These are phyloP conservation scores for Trichoderma guizhouense DNA, from an alignment of 2,329 filamentous ascomycete species.

Conservation along the genomic window DNA sequence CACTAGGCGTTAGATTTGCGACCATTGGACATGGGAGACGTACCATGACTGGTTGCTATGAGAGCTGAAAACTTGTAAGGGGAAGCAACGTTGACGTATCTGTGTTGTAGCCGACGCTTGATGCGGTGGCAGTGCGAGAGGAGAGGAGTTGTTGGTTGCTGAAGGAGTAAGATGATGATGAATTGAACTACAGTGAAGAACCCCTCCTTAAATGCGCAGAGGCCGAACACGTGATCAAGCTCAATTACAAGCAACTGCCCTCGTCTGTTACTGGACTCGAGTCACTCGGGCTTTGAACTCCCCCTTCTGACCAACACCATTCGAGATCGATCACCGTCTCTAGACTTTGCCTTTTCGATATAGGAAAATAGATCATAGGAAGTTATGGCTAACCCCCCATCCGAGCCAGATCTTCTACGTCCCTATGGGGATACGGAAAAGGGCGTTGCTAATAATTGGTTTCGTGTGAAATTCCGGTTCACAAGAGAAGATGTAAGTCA, in stretches of 20 bases:
- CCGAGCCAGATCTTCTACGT: background rate
- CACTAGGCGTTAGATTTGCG: background rate
- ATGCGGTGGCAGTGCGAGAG: background rate
- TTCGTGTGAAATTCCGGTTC: background rate
- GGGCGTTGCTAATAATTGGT: background rate
- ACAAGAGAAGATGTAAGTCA: background rate
- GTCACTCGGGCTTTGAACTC: background rate
- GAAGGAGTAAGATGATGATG: background rate
- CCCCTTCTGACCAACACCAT: background rate
- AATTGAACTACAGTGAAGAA: background rate
- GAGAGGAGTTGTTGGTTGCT: background rate
- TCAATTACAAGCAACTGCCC: background rate
- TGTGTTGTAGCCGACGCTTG: background rate
- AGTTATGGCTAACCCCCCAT: background rate
- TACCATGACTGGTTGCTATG: background rate
- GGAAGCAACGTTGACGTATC: background rate
- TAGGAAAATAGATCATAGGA: background rate
- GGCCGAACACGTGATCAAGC: background rate
- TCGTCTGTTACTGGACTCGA: background rate
- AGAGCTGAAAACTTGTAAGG: background rate
- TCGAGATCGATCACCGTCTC: background rate
- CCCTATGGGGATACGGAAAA: background rate
- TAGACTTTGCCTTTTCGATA: background rate
- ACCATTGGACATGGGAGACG: background rate
- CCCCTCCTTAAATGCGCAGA: background rate